Evolutionary conservation across 441 rosid species (phyloP).

Genomic region (California macrophylla): DNA sequence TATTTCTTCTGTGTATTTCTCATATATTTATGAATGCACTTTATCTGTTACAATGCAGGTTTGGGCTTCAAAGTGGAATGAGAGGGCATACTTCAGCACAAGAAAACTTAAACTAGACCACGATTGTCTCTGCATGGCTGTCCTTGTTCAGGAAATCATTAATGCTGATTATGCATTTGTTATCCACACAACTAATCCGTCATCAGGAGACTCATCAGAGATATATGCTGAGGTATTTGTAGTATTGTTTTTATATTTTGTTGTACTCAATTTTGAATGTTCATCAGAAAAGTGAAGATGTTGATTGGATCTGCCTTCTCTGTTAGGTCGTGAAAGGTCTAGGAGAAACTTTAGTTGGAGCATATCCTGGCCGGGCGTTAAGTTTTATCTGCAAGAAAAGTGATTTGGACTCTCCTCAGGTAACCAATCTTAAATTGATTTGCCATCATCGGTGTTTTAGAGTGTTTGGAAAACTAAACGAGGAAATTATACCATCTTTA

Average conservation of each 20-base stretch:
- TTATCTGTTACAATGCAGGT: conserved; percentile 43
- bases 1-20: conserved; percentile 3
- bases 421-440: conserved; percentile 20
- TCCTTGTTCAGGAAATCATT: conserved; percentile 89
- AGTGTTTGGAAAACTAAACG: not conserved
- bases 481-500: not conserved
- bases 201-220: conserved; percentile 86
- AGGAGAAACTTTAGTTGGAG: conserved; percentile 96
- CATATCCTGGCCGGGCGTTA: conserved; percentile 94
- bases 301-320: conserved; percentile 15
- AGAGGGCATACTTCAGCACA: conserved; percentile 93
- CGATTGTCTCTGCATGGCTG: conserved; percentile 94
- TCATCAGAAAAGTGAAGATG: conserved; percentile 12
- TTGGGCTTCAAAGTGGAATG: conserved; percentile 99
- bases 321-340: conserved; percentile 85
- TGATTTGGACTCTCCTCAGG: conserved; percentile 67
- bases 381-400: conserved; percentile 81
- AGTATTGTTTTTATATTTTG: conserved; percentile 6
- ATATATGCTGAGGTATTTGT: conserved; percentile 77
- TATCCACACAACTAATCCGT: conserved; percentile 94
- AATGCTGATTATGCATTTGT: conserved; percentile 96
- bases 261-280: conserved; percentile 3
- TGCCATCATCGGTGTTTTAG: not conserved
- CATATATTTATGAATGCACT: conserved; percentile 11
- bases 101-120: conserved; percentile 80